These are phyloP conservation scores for Thalassiosira hispida DNA, from an alignment of 352 stramenopile species.

Conservation along the genomic window DNA sequence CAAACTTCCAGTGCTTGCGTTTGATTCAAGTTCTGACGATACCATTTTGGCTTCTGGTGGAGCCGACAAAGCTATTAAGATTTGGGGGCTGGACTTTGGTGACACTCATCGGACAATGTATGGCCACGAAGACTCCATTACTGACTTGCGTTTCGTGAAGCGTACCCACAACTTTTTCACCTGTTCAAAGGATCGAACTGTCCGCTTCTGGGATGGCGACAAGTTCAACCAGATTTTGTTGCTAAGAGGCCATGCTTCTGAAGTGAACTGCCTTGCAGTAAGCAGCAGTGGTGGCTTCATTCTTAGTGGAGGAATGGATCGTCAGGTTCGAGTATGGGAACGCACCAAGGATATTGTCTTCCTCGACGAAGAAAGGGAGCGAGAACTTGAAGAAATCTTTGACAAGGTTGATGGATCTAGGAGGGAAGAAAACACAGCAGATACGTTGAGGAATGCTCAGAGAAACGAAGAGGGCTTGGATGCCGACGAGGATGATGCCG, in stretches of 20 bases:
- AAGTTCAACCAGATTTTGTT: conserved; percentile 94
- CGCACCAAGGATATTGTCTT: conserved; percentile 97
- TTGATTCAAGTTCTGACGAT: conserved; percentile 98
- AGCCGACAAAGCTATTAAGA: conserved; percentile 99
- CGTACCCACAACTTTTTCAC: conserved; percentile 99
- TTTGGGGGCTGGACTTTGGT: conserved; percentile 99
- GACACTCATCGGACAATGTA: conserved; percentile 99
- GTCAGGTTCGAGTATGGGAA: conserved; percentile 96
- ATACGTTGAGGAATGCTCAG: conserved; percentile 55
- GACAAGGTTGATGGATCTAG: conserved; percentile 76
- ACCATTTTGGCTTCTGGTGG: conserved; percentile 96
- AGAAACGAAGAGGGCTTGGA: conserved; percentile 87
- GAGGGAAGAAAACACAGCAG: conserved; percentile 66
- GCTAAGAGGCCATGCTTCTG: conserved; percentile 86
- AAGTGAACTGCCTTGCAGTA: conserved; percentile 86
- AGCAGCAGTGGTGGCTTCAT: conserved; percentile 94
- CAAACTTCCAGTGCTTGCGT: conserved; percentile 96
- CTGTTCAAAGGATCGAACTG: conserved; percentile 95
- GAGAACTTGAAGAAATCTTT: conserved; percentile 94
- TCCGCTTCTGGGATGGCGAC: conserved; percentile 98
- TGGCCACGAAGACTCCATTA: conserved; percentile 98
- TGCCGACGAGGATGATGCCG: conserved; percentile 85
- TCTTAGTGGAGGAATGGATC: conserved; percentile 95
- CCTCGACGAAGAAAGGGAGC: conserved; percentile 96
- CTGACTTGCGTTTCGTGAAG: conserved; percentile 93